Evolutionary conservation across 371 early-diverging fungal species (phyloP), one percentile per base, ranked within the genome.

Genomic region (Rhizopus microsporus): DNA sequence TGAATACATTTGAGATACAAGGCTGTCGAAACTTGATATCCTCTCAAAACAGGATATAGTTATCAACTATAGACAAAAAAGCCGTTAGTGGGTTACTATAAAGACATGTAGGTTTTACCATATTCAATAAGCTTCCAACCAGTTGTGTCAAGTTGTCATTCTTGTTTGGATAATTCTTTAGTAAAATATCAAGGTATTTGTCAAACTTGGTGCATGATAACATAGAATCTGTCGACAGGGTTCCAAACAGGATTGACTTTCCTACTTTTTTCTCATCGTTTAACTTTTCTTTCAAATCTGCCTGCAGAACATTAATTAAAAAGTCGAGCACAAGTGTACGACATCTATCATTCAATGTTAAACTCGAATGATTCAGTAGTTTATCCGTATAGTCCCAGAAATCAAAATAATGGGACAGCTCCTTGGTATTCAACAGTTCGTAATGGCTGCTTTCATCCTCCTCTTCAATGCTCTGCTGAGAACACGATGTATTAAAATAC

Each of bases 221-320:
- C 8, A 62, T 7, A 0, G 56, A 32, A 51, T 56, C 63, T 7
- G 7, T 43, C 12, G 60, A 53, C 0, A 65, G n/a, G 23, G 54
- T 61, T 29, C 38, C 32, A 5, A 57, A 12, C 54, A 65, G 46
- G 10, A 61, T 48, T 0, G 66, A 60, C 4, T 56, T 17, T 16
- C 43, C 17, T 6, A 65, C 51, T 35, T 45, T 38, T 1, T 13
- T 4, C 33, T 50, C 59, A 34, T 43, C 10, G 17, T 48, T 40
- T 32, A 62, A 5, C 31, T 35, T 57, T 42, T 47, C 46, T 40
- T 62, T 62, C 10, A 62, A 46, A 45, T 65, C 66, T 6, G n/a
- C 5, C 50, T 61, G 57, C 8, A 65, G 29, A 13, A 65, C 43
- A 42, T 61, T 62, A 7, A 67, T 59, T 47, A 67, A 59, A 8